A percentile compares a stretch with the other conserved stretches of the same genome.
phyloP scores from a whole-genome alignment of 2,329 filamentous ascomycete genomes.

The Tolypocladium ophioglossoides region DNA sequence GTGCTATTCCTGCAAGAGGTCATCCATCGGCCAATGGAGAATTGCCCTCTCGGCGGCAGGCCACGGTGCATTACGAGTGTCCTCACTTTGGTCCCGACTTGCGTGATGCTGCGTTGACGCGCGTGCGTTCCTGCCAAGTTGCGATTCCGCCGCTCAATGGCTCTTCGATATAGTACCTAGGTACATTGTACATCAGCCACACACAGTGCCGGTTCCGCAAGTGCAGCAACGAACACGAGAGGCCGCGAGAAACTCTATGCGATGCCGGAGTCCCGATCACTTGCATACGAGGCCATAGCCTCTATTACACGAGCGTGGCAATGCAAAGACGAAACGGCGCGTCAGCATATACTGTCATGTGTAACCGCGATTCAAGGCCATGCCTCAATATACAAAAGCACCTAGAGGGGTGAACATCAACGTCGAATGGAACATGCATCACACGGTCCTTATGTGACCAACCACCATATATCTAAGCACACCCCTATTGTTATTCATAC shows the following conservation, averaged over 20 bases:
- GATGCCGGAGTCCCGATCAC: background rate
- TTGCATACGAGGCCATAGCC: background rate
- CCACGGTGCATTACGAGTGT: background rate
- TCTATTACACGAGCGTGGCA: background rate
- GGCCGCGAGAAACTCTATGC: background rate
- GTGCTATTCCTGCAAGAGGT: background rate
- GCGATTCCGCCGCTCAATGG: background rate
- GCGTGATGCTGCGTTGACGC: conserved; percentile 6
- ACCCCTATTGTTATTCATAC: background rate
- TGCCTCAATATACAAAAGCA: background rate
- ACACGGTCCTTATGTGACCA: background rate
- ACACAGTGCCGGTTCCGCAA: background rate
- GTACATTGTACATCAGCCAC: no score
- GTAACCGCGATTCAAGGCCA: background rate
- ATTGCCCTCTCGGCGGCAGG: background rate
- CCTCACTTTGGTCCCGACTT: background rate
- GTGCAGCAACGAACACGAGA: background rate
- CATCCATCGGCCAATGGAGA: background rate
- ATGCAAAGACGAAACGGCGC: background rate
- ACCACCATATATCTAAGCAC: background rate
- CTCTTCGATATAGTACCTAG: background rate
- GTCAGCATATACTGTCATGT: background rate
- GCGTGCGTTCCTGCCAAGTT: conserved; percentile 1
- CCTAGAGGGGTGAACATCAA: background rate
- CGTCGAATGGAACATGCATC: background rate